Base-by-base conservation (phyloP, 2,329 filamentous ascomycete species). In the Eutypa lata region DNA sequence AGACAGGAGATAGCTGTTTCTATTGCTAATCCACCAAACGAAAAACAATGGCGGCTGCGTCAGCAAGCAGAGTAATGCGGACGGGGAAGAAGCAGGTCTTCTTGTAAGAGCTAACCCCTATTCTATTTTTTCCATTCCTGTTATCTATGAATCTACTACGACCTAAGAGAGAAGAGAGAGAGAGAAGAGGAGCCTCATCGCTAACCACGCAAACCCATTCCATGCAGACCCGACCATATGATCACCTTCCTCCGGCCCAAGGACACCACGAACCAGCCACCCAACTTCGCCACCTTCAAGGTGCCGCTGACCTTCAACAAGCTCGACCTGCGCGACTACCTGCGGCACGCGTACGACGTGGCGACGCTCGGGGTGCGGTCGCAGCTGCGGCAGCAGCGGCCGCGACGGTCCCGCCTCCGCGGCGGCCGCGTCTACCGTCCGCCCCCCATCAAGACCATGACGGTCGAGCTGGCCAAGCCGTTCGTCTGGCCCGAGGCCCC, bases 241-340 rank as follows among this genome's bases (percentile, higher is more conserved):
- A 77, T 97, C 66, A 87, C 88, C 55, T 83, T 97, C 65, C 77
- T 96, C 63, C 88, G 86, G 61, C 73, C 79, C 61, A 88, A 86
- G 53, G 83, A 84, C 28, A 79, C 82, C 61, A 82, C 26, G 26
- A 5, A 89, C 50, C 87, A 62, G 42, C 62, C 90, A 7, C 85
- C 92, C 19, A 88, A 86, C 70, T 91, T 90, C 70, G 94, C 93
- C 58, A 88, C 86, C 64, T 99, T 99, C 83, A 81, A 87, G 65
- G 93, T 97, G 31, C 94, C 94, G 11, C 81, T 97, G 63, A 86
- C 83, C 64, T 91, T 97, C 79, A 96, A 91, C 79, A 99, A 99
- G 76, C 87, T 97, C 72, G 94, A 99, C 71, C 76, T 99, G 42
- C 90, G 91, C 71, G 92, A 97, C 76, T 99, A 97, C 77, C 87